Conservation (phyloP, 2,329 filamentous ascomycete species). For the Clathrospora elynae region DNA sequence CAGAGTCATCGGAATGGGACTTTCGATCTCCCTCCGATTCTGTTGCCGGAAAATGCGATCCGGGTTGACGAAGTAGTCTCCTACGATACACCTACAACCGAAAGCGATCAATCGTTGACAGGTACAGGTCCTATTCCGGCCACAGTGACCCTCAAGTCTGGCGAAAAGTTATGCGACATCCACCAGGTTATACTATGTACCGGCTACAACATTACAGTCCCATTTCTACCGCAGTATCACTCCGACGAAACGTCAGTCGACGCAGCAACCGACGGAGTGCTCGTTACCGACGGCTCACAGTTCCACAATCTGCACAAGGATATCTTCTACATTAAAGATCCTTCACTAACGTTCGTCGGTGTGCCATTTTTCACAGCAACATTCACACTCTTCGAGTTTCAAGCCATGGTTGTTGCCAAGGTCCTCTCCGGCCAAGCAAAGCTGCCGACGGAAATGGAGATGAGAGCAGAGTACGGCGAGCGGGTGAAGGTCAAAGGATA, state of each 20-base stretch:
- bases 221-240: slow-evolving; percentile 63
- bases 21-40: slow-evolving; percentile 61
- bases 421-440: slow-evolving; percentile 59
- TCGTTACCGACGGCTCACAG: slow-evolving; percentile 69
- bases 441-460: slow-evolving; percentile 54
- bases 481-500: slow-evolving; percentile 47
- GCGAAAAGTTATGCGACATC: slow-evolving; percentile 59
- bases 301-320: slow-evolving; percentile 71
- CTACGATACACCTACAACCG: slow-evolving; percentile 47
- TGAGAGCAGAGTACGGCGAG: slow-evolving; percentile 50
- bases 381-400: slow-evolving; percentile 72
- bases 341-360: slow-evolving; percentile 66
- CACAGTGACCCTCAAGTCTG: slow-evolving; percentile 59
- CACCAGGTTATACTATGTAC: slow-evolving; percentile 69
- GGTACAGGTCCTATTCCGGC: slow-evolving; percentile 52
- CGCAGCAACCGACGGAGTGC: slow-evolving; percentile 57
- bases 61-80: slow-evolving; percentile 59
- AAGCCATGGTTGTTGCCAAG: slow-evolving; percentile 65
- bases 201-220: slow-evolving; percentile 70
- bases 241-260: slow-evolving; percentile 51
- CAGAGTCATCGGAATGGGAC: slow-evolving; percentile 65
- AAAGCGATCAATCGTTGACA: background rate
- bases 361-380: slow-evolving; percentile 70
- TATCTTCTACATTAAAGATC: slow-evolving; percentile 72
- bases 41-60: slow-evolving; percentile 60